Evolutionary conservation across 2,329 filamentous ascomycete species (phyloP), one percentile per base, ranked within the genome.

Genomic region (Ophiocordyceps camponoti-saundersi): DNA sequence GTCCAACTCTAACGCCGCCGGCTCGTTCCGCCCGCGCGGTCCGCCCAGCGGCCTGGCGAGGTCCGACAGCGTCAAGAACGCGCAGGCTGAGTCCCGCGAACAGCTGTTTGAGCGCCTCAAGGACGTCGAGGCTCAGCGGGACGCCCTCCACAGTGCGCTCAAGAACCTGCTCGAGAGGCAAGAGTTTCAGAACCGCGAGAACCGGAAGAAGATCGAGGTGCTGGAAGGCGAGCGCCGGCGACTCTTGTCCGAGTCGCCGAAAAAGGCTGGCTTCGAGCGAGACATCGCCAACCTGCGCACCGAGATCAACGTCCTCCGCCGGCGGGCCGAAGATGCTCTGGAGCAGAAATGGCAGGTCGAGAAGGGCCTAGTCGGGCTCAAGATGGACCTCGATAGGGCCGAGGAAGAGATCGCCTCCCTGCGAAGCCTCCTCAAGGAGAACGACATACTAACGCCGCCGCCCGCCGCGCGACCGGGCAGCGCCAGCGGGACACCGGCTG

Each of bases 261-360:
- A 79, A 53, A 82, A 82, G 53, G 77, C 79, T 6, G 85, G 85
- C 11, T 96, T 93, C 60, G 82, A 93, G 60, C 79, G 75, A 53
- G 90, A 96, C 57, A 85, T 96, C 7, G 72, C 75, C 2, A 80
- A 75, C 51, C 70, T 96, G 42, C 81, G 88, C 49, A 79, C 82
- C 22, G 92, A 98, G 60, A 84, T 98, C 51, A 85, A 84, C 46
- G 75, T 82, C 16, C 72, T 98, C 48, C 80, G 92, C 42, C 82
- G 82, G 51, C 80, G 92, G 47, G 90, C 90, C 29, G 90, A 98
- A 56, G 90, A 96, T 52, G 90, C 90, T 16, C 74, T 96, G 15
- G 87, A 95, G 58, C 85, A 94, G 57, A 96, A 96, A 64, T 96
- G 86, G 82, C 84, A 93, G 59, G 90, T 89, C 51, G 90, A 95